Base-by-base conservation (phyloP, 768 basidiomycete genomes). In the Russula griseocarnosa region DNA sequence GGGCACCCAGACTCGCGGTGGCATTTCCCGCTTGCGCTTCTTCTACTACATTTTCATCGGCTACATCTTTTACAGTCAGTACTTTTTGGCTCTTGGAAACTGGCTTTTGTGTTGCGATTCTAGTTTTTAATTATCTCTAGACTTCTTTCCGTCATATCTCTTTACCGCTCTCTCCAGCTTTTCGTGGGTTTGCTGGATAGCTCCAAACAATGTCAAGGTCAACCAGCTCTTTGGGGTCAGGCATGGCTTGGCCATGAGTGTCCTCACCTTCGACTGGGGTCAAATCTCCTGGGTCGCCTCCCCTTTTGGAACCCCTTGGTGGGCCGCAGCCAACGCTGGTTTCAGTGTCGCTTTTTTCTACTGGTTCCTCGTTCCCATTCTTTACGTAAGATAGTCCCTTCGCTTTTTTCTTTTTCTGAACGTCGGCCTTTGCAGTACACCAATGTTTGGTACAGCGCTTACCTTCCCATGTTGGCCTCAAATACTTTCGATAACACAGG, bases 301-400 rank as follows among this genome's bases (percentile, higher is more conserved):
- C 26, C 90, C 90, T 0, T 83, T 92, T 53, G 84, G 86, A 86
- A 84, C 86, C 10, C 90, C 90, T 2, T 92, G 88, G 87, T 90
- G 88, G 88, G 87, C 87, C 4, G 83, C 86, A 70, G 88, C 86
- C 14, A 90, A 91, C 72, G 77, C 89, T 57, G 73, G 80, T 2
- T 75, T 71, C 55, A 83, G 86, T 26, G 85, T 90, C 68, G 74
- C 86, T 4, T 79, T 86, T 74, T 82, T 91, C 75, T 87, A 86
- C 75, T 91, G 78, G 86, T 68, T 89, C 72, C 67, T 88, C 56
- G 78, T 82, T 6, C 88, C 88, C 1, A 69, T 82, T 32, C 71
- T 90, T 44, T 85, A 88, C 67, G 65, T 66, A n/a, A 40, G 64
- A 5, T 20, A 30, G 24, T 52, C 7, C 20, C 9, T 34, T 60